Percentiles rank a stretch among this genome's conserved stretches.
Evolutionary conservation across 306 rosid species (phyloP).

Genomic region (Sindora glabra): DNA sequence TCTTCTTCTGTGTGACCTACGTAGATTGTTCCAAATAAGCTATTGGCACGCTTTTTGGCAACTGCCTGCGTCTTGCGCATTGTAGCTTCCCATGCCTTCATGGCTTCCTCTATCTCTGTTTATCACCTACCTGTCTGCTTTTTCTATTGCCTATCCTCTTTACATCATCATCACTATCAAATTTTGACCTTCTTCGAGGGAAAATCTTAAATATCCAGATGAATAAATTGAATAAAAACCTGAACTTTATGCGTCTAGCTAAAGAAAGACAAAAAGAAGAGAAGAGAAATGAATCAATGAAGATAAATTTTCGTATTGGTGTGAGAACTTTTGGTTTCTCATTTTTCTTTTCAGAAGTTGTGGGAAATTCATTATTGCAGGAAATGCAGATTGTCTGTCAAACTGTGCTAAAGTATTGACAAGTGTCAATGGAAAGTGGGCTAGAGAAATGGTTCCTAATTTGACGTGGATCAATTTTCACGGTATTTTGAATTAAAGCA

Average conservation of each 20-base stretch:
- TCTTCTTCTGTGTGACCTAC: constrained; percentile 23
- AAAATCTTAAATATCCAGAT: constrained; percentile 12
- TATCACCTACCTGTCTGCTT: background rate
- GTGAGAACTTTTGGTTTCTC: constrained; percentile 12
- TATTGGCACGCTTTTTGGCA: constrained; percentile 75
- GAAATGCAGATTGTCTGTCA: constrained; percentile 5
- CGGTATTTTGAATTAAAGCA: constrained; percentile 3
- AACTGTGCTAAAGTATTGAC: constrained; percentile 12
- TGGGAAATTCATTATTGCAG: constrained; percentile 21
- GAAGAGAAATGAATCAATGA: background rate
- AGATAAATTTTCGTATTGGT: constrained; percentile 21
- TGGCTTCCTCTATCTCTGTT: constrained; percentile 47
- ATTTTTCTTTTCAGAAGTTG: constrained; percentile 19
- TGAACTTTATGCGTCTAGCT: background rate
- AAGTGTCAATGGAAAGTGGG: constrained; percentile 23
- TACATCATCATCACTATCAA: background rate
- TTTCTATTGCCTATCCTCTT: background rate
- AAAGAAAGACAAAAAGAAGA: background rate
- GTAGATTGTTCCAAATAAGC: constrained; percentile 52
- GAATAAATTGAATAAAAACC: constrained; percentile 14
- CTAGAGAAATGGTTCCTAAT: background rate
- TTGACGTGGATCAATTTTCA: constrained; percentile 3
- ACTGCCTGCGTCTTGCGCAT: constrained; percentile 70
- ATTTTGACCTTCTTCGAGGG: background rate
- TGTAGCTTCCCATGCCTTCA: constrained; percentile 96